Evolutionary conservation across 2,329 filamentous ascomycete species (phyloP).

Genomic region (Parafenestella ontariensis): DNA sequence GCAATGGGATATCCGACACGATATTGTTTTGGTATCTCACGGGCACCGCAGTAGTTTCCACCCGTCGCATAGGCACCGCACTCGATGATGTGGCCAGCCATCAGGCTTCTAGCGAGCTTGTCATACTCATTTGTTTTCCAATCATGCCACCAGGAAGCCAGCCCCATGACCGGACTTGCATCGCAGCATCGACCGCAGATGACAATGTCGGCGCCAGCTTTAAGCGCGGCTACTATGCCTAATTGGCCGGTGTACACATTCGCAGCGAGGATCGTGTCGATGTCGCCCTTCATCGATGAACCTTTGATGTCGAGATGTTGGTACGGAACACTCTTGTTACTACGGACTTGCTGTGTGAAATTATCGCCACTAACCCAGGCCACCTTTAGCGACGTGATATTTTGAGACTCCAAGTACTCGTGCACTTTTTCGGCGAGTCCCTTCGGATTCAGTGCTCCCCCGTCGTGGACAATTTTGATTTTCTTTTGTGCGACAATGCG

Average conservation of each 20-base stretch:
- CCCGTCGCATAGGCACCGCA: constrained; percentile 45
- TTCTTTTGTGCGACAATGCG: constrained; percentile 51
- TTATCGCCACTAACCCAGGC: constrained; percentile 55
- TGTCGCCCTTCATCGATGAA: constrained; percentile 5
- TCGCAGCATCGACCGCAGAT: constrained; percentile 53
- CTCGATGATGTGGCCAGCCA: constrained; percentile 51
- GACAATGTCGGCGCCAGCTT: constrained; percentile 46
- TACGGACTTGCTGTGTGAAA: constrained; percentile 17
- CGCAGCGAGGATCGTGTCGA: constrained; percentile 40
- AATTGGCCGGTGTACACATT: constrained; percentile 60
- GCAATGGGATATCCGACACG: constrained; percentile 32
- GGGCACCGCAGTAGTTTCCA: constrained; percentile 48
- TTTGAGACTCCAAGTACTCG: constrained; percentile 17
- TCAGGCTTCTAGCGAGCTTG: constrained; percentile 26
- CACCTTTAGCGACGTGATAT: constrained; percentile 31
- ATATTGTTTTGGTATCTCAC: constrained; percentile 33
- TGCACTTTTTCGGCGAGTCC: constrained; percentile 55
- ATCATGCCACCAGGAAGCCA: constrained; percentile 33
- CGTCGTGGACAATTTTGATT: constrained; percentile 63
- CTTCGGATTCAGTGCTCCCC: constrained; percentile 61
- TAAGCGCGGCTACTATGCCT: constrained; percentile 52
- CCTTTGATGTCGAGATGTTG: constrained; percentile 22
- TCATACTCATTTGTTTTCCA: constrained; percentile 22
- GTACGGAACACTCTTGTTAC: constrained; percentile 14
- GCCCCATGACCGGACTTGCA: constrained; percentile 51